Conservation (phyloP, 2,329 filamentous ascomycete species). For the Neoarthrinium moseri region DNA sequence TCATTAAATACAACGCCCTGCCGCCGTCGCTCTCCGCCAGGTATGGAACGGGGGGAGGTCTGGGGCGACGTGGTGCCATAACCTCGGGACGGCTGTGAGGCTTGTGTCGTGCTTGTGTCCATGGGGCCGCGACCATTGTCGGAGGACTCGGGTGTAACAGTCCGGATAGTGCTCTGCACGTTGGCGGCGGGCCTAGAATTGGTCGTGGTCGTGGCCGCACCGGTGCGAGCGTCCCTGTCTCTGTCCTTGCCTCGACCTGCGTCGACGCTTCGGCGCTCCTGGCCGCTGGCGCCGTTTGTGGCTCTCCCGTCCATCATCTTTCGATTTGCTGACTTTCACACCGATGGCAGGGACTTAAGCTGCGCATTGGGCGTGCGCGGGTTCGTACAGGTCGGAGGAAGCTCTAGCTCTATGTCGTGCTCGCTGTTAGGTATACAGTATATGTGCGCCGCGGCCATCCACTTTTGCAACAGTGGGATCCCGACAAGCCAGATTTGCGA, state of each 20-base stretch:
- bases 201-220: too few species aligned
- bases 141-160: slow-evolving; percentile 63
- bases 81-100: slow-evolving; percentile 28
- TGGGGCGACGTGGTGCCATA: slow-evolving; percentile 39
- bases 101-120: slow-evolving; percentile 21
- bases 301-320: slow-evolving; percentile 48
- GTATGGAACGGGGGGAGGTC: slow-evolving; percentile 47
- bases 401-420: slow-evolving; percentile 15
- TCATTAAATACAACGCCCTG: slow-evolving; percentile 64
- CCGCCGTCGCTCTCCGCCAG: slow-evolving; percentile 44
- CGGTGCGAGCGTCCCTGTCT: slow-evolving; percentile 16
- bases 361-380: slow-evolving; percentile 23
- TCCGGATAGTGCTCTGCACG: slow-evolving; percentile 51
- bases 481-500: slow-evolving; percentile 13
- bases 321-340: slow-evolving; percentile 38
- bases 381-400: slow-evolving; percentile 17
- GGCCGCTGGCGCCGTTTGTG: slow-evolving; percentile 32
- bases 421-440: slow-evolving; percentile 8
- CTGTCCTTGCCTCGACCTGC: slow-evolving; percentile 18
- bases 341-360: slow-evolving; percentile 18
- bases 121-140: slow-evolving; percentile 28
- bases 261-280: slow-evolving; percentile 18
- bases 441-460: slow-evolving; percentile 19
- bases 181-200: slow-evolving; percentile 26
- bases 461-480: slow-evolving; percentile 20